A percentile compares a stretch with the other conserved stretches of the same genome.
phyloP scores from a whole-genome alignment of 2,329 filamentous ascomycete species.

The Fusarium vanettenii region DNA sequence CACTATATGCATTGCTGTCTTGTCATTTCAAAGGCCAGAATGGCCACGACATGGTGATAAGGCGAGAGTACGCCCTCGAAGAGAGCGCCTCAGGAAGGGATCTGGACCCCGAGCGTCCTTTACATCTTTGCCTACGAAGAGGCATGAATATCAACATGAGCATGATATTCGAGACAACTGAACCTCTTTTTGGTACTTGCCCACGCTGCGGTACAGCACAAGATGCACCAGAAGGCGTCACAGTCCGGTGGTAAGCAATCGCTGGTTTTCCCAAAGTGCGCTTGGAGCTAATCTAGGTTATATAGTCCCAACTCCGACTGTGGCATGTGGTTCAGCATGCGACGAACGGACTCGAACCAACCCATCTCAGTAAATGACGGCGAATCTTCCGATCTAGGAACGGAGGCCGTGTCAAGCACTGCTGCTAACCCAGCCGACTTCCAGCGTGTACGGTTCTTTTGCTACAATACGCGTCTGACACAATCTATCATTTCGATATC shows the following conservation, averaged over 20 bases:
- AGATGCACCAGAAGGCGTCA: accelerated
- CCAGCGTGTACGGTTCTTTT: background rate
- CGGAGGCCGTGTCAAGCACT: background rate
- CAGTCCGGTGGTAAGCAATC: background rate
- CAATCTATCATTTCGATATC: too few species aligned
- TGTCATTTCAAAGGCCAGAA: background rate
- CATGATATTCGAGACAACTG: background rate
- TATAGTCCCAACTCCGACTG: background rate
- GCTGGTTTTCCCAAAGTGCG: accelerated
- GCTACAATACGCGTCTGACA: too few species aligned
- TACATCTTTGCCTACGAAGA: background rate
- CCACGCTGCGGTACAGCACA: background rate
- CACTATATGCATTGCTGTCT: background rate
- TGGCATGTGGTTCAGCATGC: background rate
- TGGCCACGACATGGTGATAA: background rate
- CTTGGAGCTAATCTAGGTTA: background rate
- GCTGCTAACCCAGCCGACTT: background rate
- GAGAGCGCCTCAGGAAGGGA: background rate
- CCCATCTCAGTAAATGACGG: background rate
- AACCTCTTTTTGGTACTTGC: background rate
- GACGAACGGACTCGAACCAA: too few species aligned
- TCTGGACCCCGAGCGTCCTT: background rate
- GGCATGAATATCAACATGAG: background rate
- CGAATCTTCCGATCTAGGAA: background rate
- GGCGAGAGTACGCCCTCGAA: background rate